Conservation (phyloP, 257 asterid genomes). For the Leonotis leonurus region DNA sequence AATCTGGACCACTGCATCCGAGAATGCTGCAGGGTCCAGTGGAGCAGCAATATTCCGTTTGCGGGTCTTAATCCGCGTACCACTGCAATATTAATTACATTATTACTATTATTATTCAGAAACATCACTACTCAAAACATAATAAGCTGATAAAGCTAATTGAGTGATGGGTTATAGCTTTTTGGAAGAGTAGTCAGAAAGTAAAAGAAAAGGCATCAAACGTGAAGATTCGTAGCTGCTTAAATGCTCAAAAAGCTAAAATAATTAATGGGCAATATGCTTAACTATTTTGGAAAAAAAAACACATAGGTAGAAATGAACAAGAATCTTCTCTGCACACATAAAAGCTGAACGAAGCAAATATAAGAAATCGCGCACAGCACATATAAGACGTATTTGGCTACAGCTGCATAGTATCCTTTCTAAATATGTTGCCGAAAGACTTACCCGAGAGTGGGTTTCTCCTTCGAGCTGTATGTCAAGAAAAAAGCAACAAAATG, state of each 20-base stretch:
- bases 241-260: neutral
- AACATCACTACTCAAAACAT: slow-evolving; percentile 11
- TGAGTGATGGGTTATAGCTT: neutral
- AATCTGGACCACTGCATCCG: slow-evolving; percentile 99
- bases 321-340: neutral
- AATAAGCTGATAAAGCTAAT: neutral
- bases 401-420: neutral
- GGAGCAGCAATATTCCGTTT: slow-evolving; percentile 99
- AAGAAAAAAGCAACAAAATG: slow-evolving; percentile 5
- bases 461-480: slow-evolving; percentile 96
- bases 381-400: neutral
- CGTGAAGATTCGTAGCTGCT: neutral
- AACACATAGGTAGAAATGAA: neutral
- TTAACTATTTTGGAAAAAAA: neutral
- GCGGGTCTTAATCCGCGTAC: slow-evolving; percentile 99
- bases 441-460: slow-evolving; percentile 97
- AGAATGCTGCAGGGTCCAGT: slow-evolving; percentile 98
- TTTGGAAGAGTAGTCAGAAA: neutral
- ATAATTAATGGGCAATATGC: neutral
- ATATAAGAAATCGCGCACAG: neutral
- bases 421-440: neutral
- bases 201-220: neutral
- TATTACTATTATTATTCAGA: neutral
- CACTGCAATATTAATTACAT: slow-evolving; percentile 58
- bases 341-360: neutral